Conservation (phyloP, 306 rosid genomes). For the Mimosa bimucronata region DNA sequence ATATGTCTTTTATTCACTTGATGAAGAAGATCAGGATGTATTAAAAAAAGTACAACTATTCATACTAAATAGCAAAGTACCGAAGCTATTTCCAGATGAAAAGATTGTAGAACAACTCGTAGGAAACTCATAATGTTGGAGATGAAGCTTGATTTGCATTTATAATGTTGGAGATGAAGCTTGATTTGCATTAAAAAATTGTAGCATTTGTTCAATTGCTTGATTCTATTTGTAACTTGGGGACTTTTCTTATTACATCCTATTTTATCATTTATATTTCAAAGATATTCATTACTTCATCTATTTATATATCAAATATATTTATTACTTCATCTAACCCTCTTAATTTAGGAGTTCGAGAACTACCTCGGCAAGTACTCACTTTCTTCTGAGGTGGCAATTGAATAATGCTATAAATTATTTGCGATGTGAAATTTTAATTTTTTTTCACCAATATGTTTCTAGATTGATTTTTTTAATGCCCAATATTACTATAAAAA, state of each 20-base stretch:
- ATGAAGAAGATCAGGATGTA: not conserved
- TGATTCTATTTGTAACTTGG: not conserved
- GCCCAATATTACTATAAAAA: not conserved
- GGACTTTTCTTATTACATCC: not conserved
- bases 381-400: not conserved
- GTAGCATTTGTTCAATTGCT: not conserved
- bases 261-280: not conserved
- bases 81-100: not conserved
- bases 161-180: not conserved
- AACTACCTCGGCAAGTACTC: too few species aligned
- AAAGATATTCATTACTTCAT: too few species aligned
- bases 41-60: not conserved
- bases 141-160: not conserved
- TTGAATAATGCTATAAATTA: not conserved
- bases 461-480: not conserved
- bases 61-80: not conserved
- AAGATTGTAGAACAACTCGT: not conserved
- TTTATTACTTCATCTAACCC: too few species aligned
- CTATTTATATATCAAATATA: not conserved
- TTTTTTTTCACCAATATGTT: too few species aligned
- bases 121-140: not conserved
- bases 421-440: not conserved
- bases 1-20: too few species aligned
- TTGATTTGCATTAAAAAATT: not conserved
- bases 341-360: too few species aligned